Evolutionary conservation across 768 basidiomycete genomes (phyloP).

Genomic region (Suillus paluster): DNA sequence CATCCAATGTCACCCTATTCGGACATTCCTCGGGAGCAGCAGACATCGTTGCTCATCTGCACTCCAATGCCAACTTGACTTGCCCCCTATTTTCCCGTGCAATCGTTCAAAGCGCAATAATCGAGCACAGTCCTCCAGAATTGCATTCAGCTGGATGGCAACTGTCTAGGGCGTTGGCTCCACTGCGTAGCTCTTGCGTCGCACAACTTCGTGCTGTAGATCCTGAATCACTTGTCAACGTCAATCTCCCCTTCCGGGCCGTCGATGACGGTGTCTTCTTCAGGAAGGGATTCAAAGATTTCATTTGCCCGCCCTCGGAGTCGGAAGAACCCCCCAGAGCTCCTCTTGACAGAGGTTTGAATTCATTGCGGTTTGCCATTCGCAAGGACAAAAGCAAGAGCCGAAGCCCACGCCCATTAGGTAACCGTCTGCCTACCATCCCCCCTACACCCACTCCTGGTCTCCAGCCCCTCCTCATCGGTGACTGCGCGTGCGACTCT

Average conservation of each 20-base stretch:
- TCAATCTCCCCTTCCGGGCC: constrained; percentile 54
- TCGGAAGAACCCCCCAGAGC: constrained; percentile 21
- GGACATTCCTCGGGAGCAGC: constrained; percentile 49
- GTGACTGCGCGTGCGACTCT: constrained; percentile 70
- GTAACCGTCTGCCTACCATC: constrained; percentile 7
- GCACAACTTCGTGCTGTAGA: constrained; percentile 67
- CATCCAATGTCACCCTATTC: constrained; percentile 48
- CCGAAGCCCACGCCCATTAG: constrained; percentile 33
- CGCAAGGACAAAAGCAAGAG: constrained; percentile 28
- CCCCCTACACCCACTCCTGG: constrained; percentile 21
- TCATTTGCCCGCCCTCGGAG: constrained; percentile 39
- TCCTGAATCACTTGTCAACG: constrained; percentile 58
- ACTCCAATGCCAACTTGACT: constrained; percentile 63
- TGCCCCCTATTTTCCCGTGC: constrained; percentile 71
- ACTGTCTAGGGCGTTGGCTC: constrained; percentile 63
- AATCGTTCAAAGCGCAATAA: constrained; percentile 72
- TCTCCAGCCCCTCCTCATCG: constrained; percentile 73
- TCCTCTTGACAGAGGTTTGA: constrained; percentile 18
- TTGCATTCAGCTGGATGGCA: constrained; percentile 66
- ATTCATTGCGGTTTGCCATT: constrained; percentile 28
- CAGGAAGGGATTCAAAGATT: constrained; percentile 58
- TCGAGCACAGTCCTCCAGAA: constrained; percentile 66
- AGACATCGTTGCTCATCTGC: constrained; percentile 64
- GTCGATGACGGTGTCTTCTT: constrained; percentile 77
- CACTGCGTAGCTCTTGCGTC: constrained; percentile 55